Conservation (phyloP, 371 early-diverging fungal genomes). For the Mycotypha africana region DNA sequence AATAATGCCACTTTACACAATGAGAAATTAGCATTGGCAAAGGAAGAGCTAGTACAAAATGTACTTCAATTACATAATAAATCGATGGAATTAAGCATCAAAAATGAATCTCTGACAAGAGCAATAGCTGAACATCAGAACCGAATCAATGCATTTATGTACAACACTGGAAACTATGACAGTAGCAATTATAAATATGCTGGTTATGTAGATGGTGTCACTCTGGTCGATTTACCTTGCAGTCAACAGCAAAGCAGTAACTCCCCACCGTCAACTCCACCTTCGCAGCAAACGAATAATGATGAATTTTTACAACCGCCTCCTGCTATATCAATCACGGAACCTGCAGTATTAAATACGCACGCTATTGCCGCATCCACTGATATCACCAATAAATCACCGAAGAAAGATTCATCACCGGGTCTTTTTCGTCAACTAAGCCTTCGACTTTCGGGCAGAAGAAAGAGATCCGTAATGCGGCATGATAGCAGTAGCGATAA, state of each 20-base stretch:
- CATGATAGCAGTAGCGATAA: not conserved
- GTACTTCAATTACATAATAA: constrained; percentile 14
- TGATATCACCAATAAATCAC: no score
- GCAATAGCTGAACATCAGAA: constrained; percentile 15
- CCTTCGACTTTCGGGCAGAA: constrained; percentile 10
- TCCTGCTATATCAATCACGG: no score
- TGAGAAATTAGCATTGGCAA: constrained; percentile 3
- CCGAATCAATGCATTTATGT: constrained; percentile 14
- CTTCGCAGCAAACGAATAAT: not conserved
- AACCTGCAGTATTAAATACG: no score
- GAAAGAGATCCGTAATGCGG: constrained; percentile 7
- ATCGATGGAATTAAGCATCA: constrained; percentile 8
- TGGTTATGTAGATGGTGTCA: constrained; percentile 11
- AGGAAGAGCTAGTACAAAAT: constrained; percentile 15
- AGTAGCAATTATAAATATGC: not conserved
- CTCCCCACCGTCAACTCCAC: no score
- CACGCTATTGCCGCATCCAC: no score
- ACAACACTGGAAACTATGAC: constrained; percentile 3
- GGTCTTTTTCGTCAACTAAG: constrained; percentile 18
- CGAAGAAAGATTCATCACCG: no score
- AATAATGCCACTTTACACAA: constrained; percentile 9
- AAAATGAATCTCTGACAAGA: constrained; percentile 8
- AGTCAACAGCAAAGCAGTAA: no score
- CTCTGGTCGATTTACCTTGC: constrained; percentile 11
- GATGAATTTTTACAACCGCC: no score